Base-by-base conservation (phyloP, 768 basidiomycete species). In the Mycena indigotica region DNA sequence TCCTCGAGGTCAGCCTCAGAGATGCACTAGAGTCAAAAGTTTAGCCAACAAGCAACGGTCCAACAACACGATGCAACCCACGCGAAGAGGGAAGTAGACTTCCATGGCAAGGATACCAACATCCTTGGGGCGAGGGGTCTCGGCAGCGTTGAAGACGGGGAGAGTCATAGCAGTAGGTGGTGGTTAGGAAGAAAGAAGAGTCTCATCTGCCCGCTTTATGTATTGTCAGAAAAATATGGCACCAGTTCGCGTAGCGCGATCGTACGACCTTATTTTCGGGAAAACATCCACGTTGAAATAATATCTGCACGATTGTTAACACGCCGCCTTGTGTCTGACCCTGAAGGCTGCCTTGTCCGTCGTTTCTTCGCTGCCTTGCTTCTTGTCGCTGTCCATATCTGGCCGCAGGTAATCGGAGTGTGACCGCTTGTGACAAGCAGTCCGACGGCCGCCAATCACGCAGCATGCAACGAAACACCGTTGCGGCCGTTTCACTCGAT, bases 81-180 rank as follows among this genome's bases (percentile, higher is more conserved):
- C 92, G 64, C 93, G 84, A 74, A 85, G 88, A 53, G 94, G 95
- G 78, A 96, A 95, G 81, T 97, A 98, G 73, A 92, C 84, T 69
- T 98, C 95, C 74, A 95, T 85, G 50, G 82, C 94, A 63, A 95
- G 89, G 73, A 98, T 86, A 69, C 95, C 95, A 65, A 97, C 95
- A 75, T 97, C 91, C 78, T 89, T 85, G 58, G 95, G 93, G 66
- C 93, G 90, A 53, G 79, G 75, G 24, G 74, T 53, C 55, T 81
- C 80, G 55, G 70, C 35, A 61, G 74, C 48, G n/a, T n/a, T 50
- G 61, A 70, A 55, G 55, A 71, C 51, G 53, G 71, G 57, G 57
- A 72, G 56, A 58, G 69, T 61, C 52, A 79, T 67, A n/a, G n/a
- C n/a, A 54, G 75, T 48, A 44, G 46, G 57, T 26, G 50, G 30